These are phyloP conservation scores for Talaromyces sp. DNA, from an alignment of 2,329 filamentous ascomycete genomes.

Conservation along the genomic window DNA sequence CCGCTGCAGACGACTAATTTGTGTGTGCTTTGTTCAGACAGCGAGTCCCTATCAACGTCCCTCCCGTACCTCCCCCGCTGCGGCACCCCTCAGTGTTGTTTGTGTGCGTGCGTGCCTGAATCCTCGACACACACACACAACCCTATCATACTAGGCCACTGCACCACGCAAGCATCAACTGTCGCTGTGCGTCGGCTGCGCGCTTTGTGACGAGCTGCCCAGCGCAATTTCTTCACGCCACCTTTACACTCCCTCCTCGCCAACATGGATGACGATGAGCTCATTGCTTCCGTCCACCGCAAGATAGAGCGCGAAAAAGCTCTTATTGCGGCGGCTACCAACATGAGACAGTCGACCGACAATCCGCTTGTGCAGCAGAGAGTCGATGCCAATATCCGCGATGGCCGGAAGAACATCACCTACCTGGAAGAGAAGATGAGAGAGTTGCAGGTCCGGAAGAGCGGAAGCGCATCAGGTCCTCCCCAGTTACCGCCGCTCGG, in stretches of 20 bases:
- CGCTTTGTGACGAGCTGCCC: background rate
- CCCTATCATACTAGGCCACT: background rate
- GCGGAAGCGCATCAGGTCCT: conserved; percentile 39
- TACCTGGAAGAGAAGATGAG: conserved; percentile 92
- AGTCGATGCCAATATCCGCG: conserved; percentile 89
- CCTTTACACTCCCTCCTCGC: conserved; percentile 7
- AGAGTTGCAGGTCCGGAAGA: conserved; percentile 76
- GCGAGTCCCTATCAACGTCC: background rate
- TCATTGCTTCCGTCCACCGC: conserved; percentile 75
- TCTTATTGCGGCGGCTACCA: conserved; percentile 87
- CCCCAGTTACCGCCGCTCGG: conserved; percentile 7
- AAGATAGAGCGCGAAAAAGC: conserved; percentile 98
- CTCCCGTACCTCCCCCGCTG: background rate
- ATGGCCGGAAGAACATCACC: conserved; percentile 86
- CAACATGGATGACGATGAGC: conserved; percentile 57
- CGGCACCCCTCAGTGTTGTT: background rate
- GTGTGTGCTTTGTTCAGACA: background rate
- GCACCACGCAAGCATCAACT: background rate
- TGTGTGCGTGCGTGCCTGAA: background rate
- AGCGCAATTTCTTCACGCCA: background rate
- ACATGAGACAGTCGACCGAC: conserved; percentile 92
- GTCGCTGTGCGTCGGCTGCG: background rate
- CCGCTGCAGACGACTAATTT: background rate
- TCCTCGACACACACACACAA: background rate
- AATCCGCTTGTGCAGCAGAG: conserved; percentile 87